Percentiles rank a stretch among this genome's conserved stretches.
phyloP scores from a whole-genome alignment of 2,329 filamentous ascomycete species.

The Biscogniauxia marginata region DNA sequence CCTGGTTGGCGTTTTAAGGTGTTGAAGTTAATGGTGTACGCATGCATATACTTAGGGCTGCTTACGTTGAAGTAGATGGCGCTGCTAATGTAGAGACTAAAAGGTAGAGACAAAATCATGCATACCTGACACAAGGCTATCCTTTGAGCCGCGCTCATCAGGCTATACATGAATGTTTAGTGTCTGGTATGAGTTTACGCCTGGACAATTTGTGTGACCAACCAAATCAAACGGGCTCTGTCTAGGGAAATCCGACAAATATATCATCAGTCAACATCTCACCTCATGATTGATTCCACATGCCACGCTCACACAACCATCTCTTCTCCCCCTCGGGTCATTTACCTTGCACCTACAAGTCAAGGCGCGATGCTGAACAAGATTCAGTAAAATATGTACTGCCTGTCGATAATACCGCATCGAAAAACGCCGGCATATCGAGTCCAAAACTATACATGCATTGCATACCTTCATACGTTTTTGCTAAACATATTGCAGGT shows the following conservation, averaged over 20 bases:
- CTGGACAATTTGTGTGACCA: neutral
- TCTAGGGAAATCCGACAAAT: neutral
- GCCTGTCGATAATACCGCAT: too few relatives aligned
- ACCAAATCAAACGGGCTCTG: neutral
- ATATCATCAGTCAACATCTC: neutral
- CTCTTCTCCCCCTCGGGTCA: neutral
- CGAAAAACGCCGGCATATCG: too few relatives aligned
- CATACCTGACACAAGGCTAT: neutral
- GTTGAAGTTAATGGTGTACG: neutral
- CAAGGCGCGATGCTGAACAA: neutral
- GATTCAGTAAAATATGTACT: neutral
- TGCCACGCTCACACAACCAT: neutral
- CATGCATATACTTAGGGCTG: neutral
- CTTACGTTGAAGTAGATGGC: neutral
- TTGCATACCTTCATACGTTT: too few relatives aligned
- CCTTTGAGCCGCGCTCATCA: too few relatives aligned
- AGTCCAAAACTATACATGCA: too few relatives aligned
- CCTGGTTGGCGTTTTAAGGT: neutral
- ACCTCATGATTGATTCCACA: neutral
- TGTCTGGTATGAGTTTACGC: neutral
- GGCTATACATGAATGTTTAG: too few relatives aligned
- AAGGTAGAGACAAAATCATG: neutral
- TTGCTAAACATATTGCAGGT: too few relatives aligned
- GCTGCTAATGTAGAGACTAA: neutral
- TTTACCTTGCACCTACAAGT: neutral